Base-by-base conservation (phyloP, 177 flowering plant species). In the Vitis hybrid region DNA sequence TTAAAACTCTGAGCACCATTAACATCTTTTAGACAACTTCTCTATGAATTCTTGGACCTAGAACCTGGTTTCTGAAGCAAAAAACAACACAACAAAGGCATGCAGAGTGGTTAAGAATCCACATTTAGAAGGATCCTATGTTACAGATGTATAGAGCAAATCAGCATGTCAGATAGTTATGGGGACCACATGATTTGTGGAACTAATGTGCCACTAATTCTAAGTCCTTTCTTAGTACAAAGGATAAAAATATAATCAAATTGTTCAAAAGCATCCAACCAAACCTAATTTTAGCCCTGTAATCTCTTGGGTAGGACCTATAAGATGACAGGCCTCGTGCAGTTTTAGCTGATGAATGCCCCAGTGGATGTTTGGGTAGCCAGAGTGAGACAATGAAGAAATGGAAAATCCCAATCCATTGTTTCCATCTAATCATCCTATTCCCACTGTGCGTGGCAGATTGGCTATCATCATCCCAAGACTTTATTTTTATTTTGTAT, bases 21-120 rank as follows among this genome's bases (percentile, higher is more conserved):
- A 39, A 14, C 17, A 54, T 54, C 56, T 54, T 0, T 15, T 54
- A 54, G 56, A 54, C 17, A 12, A 14, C 56, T 60, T 15, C 3
- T 60, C 34, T 26, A 23, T 26, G 62, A 60, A 60, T 26, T 23
- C 26, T 9, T 19, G 61, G 39, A 60, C 13, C 10, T 14, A 54
- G 14, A 15, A 26, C 30, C 62, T 60, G 15, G 45, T 32, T 60
- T 23, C 62, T 9, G 62, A 60, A 60, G 62, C 62, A 23, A 60
- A 60, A 7, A 60, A 0, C 62, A 3, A 60, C 6, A 60, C 7
- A 60, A 60, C 5, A 54, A n/a, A 14, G 18, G 12, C 56, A 54
- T 13, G 17, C 17, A 15, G 17, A 54, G 17, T 54, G 17, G n/a
- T 13, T 12, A 12, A 23, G 62, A 34, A 60, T 15, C 62, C 62